phyloP scores from a whole-genome alignment of 2,329 filamentous ascomycete species.

The Knufia fluminis region DNA sequence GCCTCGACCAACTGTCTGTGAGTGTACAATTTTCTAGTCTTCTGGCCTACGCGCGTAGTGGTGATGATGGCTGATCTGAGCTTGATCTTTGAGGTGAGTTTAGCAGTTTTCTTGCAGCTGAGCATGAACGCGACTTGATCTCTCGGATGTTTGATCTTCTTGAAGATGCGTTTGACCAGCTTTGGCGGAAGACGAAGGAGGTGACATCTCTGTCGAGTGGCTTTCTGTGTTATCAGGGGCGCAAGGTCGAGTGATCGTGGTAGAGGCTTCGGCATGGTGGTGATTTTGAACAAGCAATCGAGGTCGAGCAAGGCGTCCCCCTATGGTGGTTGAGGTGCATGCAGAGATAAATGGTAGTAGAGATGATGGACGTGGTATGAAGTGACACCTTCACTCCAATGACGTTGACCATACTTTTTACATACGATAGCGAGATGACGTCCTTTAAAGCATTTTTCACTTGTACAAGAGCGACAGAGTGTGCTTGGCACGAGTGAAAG shows the following conservation, averaged over 20 bases:
- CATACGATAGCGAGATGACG: too few relatives aligned
- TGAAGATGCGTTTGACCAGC: slow-evolving; percentile 6
- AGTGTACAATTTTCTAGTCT: neutral
- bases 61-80: neutral
- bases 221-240: neutral
- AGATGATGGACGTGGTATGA: too few relatives aligned
- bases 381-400: too few relatives aligned
- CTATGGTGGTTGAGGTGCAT: too few relatives aligned
- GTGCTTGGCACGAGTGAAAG: too few relatives aligned
- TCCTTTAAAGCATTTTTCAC: too few relatives aligned
- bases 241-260: neutral
- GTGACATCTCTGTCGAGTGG: neutral
- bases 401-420: too few relatives aligned
- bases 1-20: neutral
- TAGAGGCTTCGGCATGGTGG: neutral
- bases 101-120: slow-evolving; percentile 4
- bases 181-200: neutral
- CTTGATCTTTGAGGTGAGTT: neutral
- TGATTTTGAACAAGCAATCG: too few relatives aligned
- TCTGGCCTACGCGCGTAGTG: neutral
- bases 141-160: slow-evolving; percentile 7
- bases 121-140: slow-evolving; percentile 11
- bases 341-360: too few relatives aligned
- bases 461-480: too few relatives aligned
- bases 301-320: too few relatives aligned